A percentile compares a stretch with the other conserved stretches of the same genome.
phyloP scores from a whole-genome alignment of 805 yeast species.

The Teunomyces atbi region DNA sequence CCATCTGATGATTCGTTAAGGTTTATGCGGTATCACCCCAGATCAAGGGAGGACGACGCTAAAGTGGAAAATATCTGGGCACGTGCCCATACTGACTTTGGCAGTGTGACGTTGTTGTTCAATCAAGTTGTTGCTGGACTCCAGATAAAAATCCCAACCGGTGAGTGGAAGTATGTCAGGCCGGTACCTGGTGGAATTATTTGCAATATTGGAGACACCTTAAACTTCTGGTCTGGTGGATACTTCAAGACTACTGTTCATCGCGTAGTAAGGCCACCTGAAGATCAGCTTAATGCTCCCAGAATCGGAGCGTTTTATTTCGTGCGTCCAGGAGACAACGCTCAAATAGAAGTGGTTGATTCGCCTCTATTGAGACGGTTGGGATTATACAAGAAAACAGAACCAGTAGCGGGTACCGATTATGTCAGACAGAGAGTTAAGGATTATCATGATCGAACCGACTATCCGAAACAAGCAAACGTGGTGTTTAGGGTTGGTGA shows the following conservation, averaged over 20 bases:
- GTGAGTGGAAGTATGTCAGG: conserved; percentile 34
- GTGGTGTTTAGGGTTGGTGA: conserved; percentile 28
- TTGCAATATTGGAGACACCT: conserved; percentile 36
- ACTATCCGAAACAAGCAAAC: conserved; percentile 22
- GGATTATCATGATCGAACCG: conserved; percentile 23
- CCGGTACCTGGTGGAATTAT: conserved; percentile 32
- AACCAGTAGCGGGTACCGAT: conserved; percentile 27
- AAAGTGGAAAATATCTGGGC: conserved; percentile 32
- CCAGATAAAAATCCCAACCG: conserved; percentile 27
- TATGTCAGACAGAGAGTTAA: conserved; percentile 29
- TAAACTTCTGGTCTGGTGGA: conserved; percentile 35
- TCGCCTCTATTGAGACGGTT: conserved; percentile 30
- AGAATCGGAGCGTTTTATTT: conserved; percentile 36
- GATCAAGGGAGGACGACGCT: conserved; percentile 27
- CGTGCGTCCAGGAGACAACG: conserved; percentile 32
- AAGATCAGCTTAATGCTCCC: conserved; percentile 28
- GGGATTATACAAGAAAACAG: conserved; percentile 25
- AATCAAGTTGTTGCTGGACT: conserved; percentile 37
- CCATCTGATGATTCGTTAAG: conserved; percentile 34
- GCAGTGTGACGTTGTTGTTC: conserved; percentile 32
- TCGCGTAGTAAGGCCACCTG: conserved; percentile 35
- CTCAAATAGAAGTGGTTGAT: conserved; percentile 26
- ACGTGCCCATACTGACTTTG: conserved; percentile 37
- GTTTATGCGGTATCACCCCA: conserved; percentile 33
- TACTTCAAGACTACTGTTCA: conserved; percentile 35